These are phyloP conservation scores for Moricandia arvensis DNA, from an alignment of 345 rosid species.

Conservation along the genomic window DNA sequence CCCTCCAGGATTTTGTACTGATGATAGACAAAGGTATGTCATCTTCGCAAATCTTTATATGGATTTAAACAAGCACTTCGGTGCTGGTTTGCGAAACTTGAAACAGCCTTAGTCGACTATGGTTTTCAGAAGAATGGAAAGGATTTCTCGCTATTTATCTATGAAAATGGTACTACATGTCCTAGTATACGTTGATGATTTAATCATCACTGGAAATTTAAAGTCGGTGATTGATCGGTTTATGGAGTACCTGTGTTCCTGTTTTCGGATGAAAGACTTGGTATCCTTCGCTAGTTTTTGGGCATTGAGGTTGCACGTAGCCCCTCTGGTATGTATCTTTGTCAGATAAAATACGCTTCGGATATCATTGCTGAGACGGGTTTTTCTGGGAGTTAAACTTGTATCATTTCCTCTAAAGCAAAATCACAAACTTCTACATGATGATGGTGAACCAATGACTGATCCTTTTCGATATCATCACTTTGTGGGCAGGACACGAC, in stretches of 20 bases:
- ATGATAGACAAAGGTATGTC: not conserved
- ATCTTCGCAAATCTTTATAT: not conserved
- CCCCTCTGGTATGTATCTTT: not conserved
- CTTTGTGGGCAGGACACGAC: not conserved
- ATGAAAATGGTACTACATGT: not conserved
- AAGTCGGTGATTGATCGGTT: not conserved
- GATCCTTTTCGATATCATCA: not conserved
- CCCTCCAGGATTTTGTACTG: not conserved
- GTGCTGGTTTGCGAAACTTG: not conserved
- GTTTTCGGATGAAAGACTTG: not conserved
- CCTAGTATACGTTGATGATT: not conserved
- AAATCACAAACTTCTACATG: not conserved
- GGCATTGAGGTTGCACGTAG: not conserved
- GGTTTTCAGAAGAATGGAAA: not conserved
- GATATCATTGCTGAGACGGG: not conserved
- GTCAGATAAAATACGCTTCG: not conserved
- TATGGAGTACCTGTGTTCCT: not conserved
- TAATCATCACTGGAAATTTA: not conserved
- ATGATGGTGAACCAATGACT: not conserved
- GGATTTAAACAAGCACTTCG: not conserved
- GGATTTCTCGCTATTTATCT: not conserved
- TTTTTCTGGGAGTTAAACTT: not conserved
- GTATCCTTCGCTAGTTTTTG: not conserved
- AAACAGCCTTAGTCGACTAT: not conserved
- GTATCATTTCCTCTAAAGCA: not conserved